Base-by-base conservation (phyloP, 306 rosid genomes). In the Rosa lucieae region DNA sequence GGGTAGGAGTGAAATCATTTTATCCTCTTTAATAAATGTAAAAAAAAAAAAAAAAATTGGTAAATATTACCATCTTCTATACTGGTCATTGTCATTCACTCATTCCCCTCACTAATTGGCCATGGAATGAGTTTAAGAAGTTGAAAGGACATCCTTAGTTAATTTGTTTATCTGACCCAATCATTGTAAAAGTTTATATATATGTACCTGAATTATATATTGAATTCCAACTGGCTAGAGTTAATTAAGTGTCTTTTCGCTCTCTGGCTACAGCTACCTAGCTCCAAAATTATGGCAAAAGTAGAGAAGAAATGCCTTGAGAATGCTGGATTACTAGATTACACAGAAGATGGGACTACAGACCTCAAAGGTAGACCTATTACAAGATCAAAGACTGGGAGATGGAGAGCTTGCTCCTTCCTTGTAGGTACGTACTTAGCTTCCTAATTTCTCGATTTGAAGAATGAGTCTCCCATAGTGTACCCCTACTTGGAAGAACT, bases 321-420 rank as follows among this genome's bases (percentile, higher is more conserved):
- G 10, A 49, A 43, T 59, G 78, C 70, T 68, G 35, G 48, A 18
- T 75, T 79, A 9, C 78, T 82, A 1, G 83, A 82, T 48, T 69
- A 77, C 74, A 85, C 82, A 18, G 61, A 82, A 77, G 89, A 85
- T 80, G 86, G 86, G 58, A 82, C 82, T n/a, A 80, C 83, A 21
- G 75, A 80, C 78, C 89, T 85, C 66, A 73, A 69, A 53, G 86
- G 89, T 2, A 77, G 72, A 51, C 84, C 86, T 1, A 26, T 82
- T 73, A 69, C 74, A 17, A 79, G 86, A 82, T 82, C 86, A 21
- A 79, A 79, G 23, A 82, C 81, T 10, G 86, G 88, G 10, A 61
- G 80, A 79, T 85, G 88, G 88, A 72, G 14, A 70, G 86, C 86
- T 61, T 82, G 88, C 59, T 85, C 78, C 65, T 82, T 82, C 82